Conservation (phyloP, 1,139 yeast genomes). For the Suhomyces atakaporum region DNA sequence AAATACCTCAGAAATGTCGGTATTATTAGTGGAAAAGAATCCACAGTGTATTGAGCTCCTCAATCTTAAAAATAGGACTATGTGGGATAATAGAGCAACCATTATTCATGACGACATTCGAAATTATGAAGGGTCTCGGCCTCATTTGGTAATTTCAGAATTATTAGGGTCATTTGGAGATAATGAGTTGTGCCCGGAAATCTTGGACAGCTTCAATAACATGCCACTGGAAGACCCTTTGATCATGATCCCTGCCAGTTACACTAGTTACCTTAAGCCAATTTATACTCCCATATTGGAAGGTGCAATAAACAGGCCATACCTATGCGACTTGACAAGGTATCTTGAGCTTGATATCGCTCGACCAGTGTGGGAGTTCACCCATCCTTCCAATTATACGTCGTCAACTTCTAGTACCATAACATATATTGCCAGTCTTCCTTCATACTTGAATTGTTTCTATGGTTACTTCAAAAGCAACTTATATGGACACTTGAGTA, state of each 20-base stretch:
- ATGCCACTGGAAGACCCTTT: slow-evolving; percentile 18
- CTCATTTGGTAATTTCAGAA: slow-evolving; percentile 72
- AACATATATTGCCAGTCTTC: slow-evolving; percentile 36
- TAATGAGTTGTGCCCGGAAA: slow-evolving; percentile 86
- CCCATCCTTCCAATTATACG: slow-evolving; percentile 40
- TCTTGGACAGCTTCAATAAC: slow-evolving; percentile 35
- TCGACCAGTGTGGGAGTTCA: slow-evolving; percentile 54
- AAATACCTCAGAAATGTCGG: slow-evolving; percentile 13
- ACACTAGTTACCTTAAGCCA: slow-evolving; percentile 65
- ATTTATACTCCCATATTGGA: slow-evolving; percentile 53
- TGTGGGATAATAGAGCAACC: slow-evolving; percentile 50
- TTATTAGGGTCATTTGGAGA: slow-evolving; percentile 89
- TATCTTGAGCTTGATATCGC: slow-evolving; percentile 40
- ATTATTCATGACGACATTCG: slow-evolving; percentile 62
- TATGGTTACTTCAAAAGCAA: slow-evolving; percentile 73
- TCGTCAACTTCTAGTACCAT: slow-evolving; percentile 2
- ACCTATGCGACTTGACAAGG: slow-evolving; percentile 60
- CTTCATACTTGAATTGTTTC: slow-evolving; percentile 73
- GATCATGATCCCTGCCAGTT: slow-evolving; percentile 65
- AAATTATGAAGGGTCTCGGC: slow-evolving; percentile 36
- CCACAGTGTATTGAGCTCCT: slow-evolving; percentile 57
- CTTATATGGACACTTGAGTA: slow-evolving; percentile 56
- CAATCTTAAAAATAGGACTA: slow-evolving; percentile 37
- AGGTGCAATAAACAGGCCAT: slow-evolving; percentile 46
- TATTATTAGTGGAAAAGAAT: slow-evolving; percentile 62